A percentile compares a stretch with the other conserved stretches of the same genome.
Conservation (phyloP, 257 asterid species). For the Solanum stenotomum region DNA sequence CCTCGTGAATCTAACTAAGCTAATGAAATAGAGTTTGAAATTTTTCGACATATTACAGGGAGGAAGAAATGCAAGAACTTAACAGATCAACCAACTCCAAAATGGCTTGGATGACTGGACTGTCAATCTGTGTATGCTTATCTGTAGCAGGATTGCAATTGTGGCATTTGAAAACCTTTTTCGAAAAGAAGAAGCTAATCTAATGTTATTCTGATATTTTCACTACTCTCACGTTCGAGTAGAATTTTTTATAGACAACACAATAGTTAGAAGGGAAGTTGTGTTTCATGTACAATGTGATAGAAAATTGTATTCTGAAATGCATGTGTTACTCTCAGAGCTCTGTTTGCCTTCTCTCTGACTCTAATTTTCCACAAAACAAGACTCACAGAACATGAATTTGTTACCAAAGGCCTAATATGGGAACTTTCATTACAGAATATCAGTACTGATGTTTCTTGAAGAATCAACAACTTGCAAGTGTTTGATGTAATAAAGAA, state of each 20-base stretch:
- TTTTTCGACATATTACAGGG: constrained; percentile 31
- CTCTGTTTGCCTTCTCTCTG: neutral
- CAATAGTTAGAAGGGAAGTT: neutral
- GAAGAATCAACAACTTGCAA: neutral
- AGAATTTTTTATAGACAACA: neutral
- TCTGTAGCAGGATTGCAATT: constrained; percentile 71
- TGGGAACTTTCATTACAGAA: neutral
- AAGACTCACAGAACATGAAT: neutral
- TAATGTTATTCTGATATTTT: constrained; percentile 9
- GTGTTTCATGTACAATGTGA: neutral
- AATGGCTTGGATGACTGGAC: constrained; percentile 62
- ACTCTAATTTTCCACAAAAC: neutral
- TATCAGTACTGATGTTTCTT: neutral
- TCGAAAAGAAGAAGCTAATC: constrained; percentile 78
- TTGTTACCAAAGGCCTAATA: neutral
- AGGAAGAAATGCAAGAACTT: constrained; percentile 71
- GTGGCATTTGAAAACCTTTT: constrained; percentile 74
- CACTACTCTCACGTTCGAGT: neutral
- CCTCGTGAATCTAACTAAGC: neutral
- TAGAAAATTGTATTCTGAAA: neutral
- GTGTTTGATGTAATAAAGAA: neutral
- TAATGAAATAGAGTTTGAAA: neutral
- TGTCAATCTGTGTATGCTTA: constrained; percentile 46
- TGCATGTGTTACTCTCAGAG: neutral
- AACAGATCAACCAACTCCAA: constrained; percentile 59